Evolutionary conservation across 2,329 filamentous ascomycete genomes (phyloP).

Genomic region (Neonectria punicea): DNA sequence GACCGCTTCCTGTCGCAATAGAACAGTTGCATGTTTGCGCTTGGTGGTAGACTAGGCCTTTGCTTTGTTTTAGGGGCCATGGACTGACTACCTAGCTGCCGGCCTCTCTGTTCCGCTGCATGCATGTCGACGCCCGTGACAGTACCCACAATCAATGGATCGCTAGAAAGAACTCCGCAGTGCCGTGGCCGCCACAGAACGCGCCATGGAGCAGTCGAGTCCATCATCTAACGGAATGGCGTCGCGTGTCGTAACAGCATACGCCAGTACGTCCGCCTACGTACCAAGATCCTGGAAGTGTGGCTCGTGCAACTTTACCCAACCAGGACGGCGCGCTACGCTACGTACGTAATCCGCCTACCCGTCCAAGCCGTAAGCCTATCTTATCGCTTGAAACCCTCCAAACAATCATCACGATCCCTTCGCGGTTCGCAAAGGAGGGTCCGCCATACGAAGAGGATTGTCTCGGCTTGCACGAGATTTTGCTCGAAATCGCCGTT

Average conservation of each 20-base stretch:
- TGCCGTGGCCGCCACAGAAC: background rate
- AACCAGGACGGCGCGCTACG: background rate
- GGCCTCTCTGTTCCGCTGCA: background rate
- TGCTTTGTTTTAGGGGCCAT: background rate
- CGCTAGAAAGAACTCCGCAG: background rate
- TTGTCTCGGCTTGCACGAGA: no score
- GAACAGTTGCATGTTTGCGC: background rate
- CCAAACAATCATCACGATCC: conserved; percentile 13
- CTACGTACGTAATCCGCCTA: conserved; percentile 13
- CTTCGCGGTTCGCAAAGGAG: conserved; percentile 15
- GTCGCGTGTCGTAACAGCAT: background rate
- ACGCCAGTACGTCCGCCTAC: background rate
- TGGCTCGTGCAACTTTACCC: conserved; percentile 11
- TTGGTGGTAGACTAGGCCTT: background rate
- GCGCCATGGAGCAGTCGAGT: no score
- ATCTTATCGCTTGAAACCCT: conserved; percentile 7
- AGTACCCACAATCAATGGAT: background rate
- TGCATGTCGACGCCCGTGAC: background rate
- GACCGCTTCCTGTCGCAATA: background rate
- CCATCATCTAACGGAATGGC: background rate
- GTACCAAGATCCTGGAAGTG: background rate
- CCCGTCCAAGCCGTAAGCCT: background rate
- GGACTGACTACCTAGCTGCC: background rate
- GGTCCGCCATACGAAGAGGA: background rate
- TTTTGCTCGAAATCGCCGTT: background rate